Base-by-base conservation (phyloP, 2,329 filamentous ascomycete genomes). In the Polytolypa hystricis region DNA sequence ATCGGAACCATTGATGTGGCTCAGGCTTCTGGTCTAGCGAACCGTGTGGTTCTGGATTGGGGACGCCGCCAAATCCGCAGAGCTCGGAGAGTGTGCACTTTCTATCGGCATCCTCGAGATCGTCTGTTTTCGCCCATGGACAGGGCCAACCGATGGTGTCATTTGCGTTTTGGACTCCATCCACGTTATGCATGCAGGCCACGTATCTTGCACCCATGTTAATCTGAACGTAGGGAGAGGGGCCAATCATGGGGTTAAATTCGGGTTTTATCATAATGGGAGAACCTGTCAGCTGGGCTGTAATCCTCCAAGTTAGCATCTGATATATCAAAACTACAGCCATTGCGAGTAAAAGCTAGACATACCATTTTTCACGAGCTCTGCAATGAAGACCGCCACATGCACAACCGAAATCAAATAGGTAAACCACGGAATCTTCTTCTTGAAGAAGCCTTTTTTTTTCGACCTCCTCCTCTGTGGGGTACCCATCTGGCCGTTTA, bases 201-300 rank as follows among this genome's bases (percentile, higher is more conserved):
- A 82, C 76, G 55, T 84, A 98, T 43, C 91, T 79, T 27, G 87
- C 84, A 40, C 91, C 91, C 84, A 98, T 94, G 60, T 93, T 93
- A 66, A 96, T 94, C 50, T 93, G 75, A 16, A 96, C 77, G 48
- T 85, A 84, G 1, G 79, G 74, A 4, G 87, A 94, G 1, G 91
- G 91, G 0, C 91, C 91, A 53, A 98, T 94, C 85, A 98, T 94
- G 40, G 84, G 82, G 62, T 96, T 98, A 66, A 98, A 93, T 11
- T 71, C 72, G 1, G 91, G 91, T 38, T 89, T 74, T 35, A 78
- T 87, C 64, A 67, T 62, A 37, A 69, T 67, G 3, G 64, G 74
- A 0, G 81, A 80, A 37, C 82, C 82, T 1, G 89, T 95, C 19
- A 87, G 64, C 47, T 81, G 70, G 35, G 71, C 82, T 86, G 44